These are phyloP conservation scores for Candida vaughaniae DNA, from an alignment of 805 yeast species.

Conservation along the genomic window DNA sequence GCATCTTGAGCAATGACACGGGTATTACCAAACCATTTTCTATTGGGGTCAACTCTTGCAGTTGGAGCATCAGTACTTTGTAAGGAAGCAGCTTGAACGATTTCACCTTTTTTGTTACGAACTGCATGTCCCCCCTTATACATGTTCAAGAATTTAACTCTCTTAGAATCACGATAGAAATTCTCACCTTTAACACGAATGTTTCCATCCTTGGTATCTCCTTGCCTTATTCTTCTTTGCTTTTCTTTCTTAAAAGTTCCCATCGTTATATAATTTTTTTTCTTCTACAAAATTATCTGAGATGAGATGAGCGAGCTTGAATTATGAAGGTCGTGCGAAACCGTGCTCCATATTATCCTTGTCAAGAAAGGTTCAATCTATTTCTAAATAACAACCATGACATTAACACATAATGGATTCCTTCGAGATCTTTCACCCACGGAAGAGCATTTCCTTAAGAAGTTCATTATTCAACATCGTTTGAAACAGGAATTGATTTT, in stretches of 20 bases:
- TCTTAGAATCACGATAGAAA: conserved; percentile 91
- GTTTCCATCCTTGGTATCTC: conserved; percentile 82
- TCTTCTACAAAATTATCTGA: conserved; percentile 1
- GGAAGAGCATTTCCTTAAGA: conserved; percentile 85
- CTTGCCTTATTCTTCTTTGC: conserved; percentile 79
- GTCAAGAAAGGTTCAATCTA: neutral
- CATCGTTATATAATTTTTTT: conserved; percentile 46
- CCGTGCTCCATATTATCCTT: neutral
- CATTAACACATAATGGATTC: conserved; percentile 3
- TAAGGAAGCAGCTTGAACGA: conserved; percentile 80
- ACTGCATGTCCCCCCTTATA: conserved; percentile 88
- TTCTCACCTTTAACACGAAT: conserved; percentile 95
- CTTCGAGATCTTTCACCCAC: conserved; percentile 44
- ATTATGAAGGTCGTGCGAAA: neutral
- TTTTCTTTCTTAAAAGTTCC: conserved; percentile 93
- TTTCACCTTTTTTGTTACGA: conserved; percentile 84
- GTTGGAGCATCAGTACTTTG: conserved; percentile 85
- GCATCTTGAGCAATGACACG: conserved; percentile 98
- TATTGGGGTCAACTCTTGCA: conserved; percentile 93
- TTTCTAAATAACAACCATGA: no score
- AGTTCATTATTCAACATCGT: conserved; percentile 68
- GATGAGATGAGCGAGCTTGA: conserved; percentile 8
- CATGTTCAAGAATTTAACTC: conserved; percentile 87
- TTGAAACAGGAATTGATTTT: conserved; percentile 60
- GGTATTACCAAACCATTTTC: conserved; percentile 97